Percentiles rank a stretch among this genome's conserved stretches.
Evolutionary conservation across 441 rosid genomes (phyloP).

Genomic region (Croton laevigatus): DNA sequence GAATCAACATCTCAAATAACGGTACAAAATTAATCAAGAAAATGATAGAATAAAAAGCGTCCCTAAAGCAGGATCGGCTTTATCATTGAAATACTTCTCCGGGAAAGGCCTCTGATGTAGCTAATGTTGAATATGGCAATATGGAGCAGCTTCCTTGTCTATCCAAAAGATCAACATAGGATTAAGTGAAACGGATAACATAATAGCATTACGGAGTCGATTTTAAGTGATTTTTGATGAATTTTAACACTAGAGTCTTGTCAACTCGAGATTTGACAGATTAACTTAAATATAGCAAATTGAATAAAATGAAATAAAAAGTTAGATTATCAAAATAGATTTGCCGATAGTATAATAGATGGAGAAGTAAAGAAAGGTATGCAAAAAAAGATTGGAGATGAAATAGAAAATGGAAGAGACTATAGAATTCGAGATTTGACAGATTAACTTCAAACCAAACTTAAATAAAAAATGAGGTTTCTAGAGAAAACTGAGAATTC

Average conservation of each 20-base stretch:
- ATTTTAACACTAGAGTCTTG: not conserved
- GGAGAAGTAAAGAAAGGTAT: no score
- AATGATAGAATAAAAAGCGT: not conserved
- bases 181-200: not conserved
- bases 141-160: constrained; percentile 82
- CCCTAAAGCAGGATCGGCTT: constrained; percentile 76
- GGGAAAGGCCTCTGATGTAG: constrained; percentile 94
- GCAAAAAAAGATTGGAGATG: no score
- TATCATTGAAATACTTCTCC: constrained; percentile 89
- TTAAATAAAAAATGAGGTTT: constrained; percentile 11
- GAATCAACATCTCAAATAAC: not conserved
- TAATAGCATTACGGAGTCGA: not conserved
- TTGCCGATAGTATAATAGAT: no score
- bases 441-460: no score
- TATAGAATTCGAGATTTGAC: no score
- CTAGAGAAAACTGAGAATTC: constrained; percentile 9
- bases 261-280: not conserved
- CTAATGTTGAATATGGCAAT: constrained; percentile 96
- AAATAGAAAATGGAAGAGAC: no score
- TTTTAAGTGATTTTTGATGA: not conserved
- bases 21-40: not conserved
- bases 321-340: no score
- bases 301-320: no score
- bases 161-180: not conserved
- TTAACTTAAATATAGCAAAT: no score